Evolutionary conservation across 306 rosid genomes (phyloP).

Genomic region (Corylus heterophylla): DNA sequence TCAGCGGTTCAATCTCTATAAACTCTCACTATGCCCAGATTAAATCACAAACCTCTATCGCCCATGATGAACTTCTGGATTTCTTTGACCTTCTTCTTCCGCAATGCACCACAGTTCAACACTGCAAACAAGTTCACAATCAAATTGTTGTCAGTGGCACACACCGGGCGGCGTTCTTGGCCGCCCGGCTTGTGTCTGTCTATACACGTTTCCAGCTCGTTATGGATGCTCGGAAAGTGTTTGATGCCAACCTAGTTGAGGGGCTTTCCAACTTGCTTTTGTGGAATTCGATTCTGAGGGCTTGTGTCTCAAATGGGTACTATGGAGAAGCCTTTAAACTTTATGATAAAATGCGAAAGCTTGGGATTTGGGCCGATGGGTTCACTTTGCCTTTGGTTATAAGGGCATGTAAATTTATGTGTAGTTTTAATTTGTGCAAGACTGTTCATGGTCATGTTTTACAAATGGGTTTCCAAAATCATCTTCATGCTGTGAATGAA

Average conservation of each 20-base stretch:
- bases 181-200: slow-evolving; percentile 52
- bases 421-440: slow-evolving; percentile 34
- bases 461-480: slow-evolving; percentile 58
- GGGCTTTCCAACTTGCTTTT: slow-evolving; percentile 39
- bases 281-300: slow-evolving; percentile 84
- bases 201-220: slow-evolving; percentile 52
- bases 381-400: slow-evolving; percentile 70
- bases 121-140: slow-evolving; percentile 59
- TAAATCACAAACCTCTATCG: background rate
- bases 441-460: slow-evolving; percentile 58
- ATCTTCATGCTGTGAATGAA: slow-evolving; percentile 67
- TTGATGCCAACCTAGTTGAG: slow-evolving; percentile 34
- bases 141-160: slow-evolving; percentile 42
- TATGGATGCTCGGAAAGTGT: slow-evolving; percentile 49
- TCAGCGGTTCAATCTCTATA: slow-evolving; percentile 22
- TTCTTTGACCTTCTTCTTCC: slow-evolving; percentile 45
- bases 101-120: slow-evolving; percentile 42
- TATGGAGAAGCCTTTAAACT: slow-evolving; percentile 40
- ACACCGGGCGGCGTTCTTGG: slow-evolving; percentile 47
- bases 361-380: slow-evolving; percentile 72
- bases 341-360: slow-evolving; percentile 55
- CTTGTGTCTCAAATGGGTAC: slow-evolving; percentile 58
- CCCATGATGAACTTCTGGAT: slow-evolving; percentile 36
- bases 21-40: background rate
- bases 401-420: slow-evolving; percentile 47